Evolutionary conservation across 2,329 filamentous ascomycete genomes (phyloP).

Genomic region (Penicillium hordei): DNA sequence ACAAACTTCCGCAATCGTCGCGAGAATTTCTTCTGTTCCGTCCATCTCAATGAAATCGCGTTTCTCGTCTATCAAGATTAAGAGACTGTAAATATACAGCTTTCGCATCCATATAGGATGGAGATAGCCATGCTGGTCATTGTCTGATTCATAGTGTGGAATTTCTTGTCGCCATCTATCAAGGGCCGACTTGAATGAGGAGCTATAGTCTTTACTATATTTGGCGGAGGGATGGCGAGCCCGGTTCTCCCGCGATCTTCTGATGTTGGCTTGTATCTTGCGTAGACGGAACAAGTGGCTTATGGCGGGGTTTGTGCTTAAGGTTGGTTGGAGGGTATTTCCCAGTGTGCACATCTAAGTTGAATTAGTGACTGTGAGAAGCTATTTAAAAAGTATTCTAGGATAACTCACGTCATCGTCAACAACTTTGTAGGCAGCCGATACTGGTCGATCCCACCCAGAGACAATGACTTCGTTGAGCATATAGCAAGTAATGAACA

Average conservation of each 20-base stretch:
- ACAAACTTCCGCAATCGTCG: constrained; percentile 28
- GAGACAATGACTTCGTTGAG: constrained; percentile 30
- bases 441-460: constrained; percentile 32
- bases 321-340: constrained; percentile 23
- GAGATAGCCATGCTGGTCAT: constrained; percentile 24
- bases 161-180: constrained; percentile 31
- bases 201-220: constrained; percentile 12
- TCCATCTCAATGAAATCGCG: constrained; percentile 25
- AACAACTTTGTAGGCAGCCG: constrained; percentile 24
- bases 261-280: constrained; percentile 31
- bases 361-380: not conserved
- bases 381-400: not conserved
- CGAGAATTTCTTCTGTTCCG: constrained; percentile 26
- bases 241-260: constrained; percentile 20
- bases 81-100: constrained; percentile 30
- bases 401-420: constrained; percentile 27
- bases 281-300: constrained; percentile 28
- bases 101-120: constrained; percentile 32
- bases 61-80: constrained; percentile 30
- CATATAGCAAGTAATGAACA: constrained; percentile 33
- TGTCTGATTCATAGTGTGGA: constrained; percentile 25
- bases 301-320: constrained; percentile 23
- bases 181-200: constrained; percentile 26
- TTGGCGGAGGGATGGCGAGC: constrained; percentile 10
- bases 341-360: constrained; percentile 24